These are phyloP conservation scores for Cystobasidium sp. DNA, from an alignment of 1,284 basidiomycete genomes.

Conservation along the genomic window DNA sequence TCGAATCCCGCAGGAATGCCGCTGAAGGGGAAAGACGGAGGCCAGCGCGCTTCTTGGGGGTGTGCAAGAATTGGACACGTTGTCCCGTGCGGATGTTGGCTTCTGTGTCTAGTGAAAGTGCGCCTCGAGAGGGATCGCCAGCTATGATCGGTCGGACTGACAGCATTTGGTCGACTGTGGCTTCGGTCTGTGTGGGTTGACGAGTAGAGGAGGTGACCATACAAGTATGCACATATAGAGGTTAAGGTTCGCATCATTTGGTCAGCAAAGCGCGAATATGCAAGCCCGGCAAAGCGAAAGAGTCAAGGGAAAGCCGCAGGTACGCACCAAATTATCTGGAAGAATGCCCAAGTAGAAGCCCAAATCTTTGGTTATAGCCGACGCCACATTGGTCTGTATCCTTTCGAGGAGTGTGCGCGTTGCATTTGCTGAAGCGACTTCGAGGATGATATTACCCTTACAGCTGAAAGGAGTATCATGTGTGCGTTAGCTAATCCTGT, in stretches of 20 bases:
- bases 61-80: conserved; percentile 39
- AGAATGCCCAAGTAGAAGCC: conserved; percentile 41
- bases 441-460: conserved; percentile 46
- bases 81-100: conserved; percentile 30
- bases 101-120: conserved; percentile 44
- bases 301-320: neutral
- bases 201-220: neutral
- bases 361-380: conserved; percentile 38
- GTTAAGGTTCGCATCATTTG: neutral
- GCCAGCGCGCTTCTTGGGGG: neutral
- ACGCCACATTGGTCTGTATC: conserved; percentile 26
- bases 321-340: conserved; percentile 25
- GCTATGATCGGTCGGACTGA: conserved; percentile 43
- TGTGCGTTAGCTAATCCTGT: neutral
- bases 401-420: conserved; percentile 35
- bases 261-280: neutral
- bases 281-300: neutral
- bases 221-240: neutral
- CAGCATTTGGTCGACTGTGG: conserved; percentile 20
- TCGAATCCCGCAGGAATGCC: neutral
- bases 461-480: conserved; percentile 23
- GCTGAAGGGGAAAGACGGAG: neutral
- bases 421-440: conserved; percentile 38
- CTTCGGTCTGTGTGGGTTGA: neutral
- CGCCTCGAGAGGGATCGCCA: conserved; percentile 42